Conservation (phyloP, 1,284 basidiomycete genomes). For the Somion occarium region DNA sequence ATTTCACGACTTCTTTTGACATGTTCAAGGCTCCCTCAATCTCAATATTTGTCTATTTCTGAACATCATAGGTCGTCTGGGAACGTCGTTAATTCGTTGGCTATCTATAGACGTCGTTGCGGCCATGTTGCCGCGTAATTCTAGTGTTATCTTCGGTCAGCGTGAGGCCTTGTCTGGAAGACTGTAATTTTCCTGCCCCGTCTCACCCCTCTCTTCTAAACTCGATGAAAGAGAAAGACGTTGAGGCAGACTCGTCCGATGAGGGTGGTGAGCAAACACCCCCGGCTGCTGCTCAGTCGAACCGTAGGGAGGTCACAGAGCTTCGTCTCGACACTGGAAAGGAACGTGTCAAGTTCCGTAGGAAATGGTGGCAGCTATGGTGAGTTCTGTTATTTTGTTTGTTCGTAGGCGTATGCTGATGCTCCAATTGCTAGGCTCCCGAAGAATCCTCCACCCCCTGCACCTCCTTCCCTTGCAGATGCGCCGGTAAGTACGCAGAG, state of each 20-base stretch:
- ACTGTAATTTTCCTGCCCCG: too few relatives aligned
- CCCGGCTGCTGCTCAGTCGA: not conserved
- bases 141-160: too few relatives aligned
- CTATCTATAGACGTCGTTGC: too few relatives aligned
- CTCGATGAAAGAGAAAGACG: not conserved
- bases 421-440: constrained; percentile 45
- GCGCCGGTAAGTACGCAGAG: constrained; percentile 36
- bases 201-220: not conserved
- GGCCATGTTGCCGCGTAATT: too few relatives aligned
- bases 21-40: too few relatives aligned
- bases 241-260: not conserved
- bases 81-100: too few relatives aligned
- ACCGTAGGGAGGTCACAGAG: not conserved
- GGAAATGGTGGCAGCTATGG: constrained; percentile 47
- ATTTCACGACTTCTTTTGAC: too few relatives aligned
- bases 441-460: constrained; percentile 50
- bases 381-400: constrained; percentile 18
- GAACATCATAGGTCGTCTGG: too few relatives aligned
- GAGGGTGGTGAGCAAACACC: not conserved
- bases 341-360: constrained; percentile 37
- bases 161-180: too few relatives aligned
- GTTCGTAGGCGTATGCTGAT: constrained; percentile 2
- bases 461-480: constrained; percentile 52
- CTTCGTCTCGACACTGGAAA: constrained; percentile 42
- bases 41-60: too few relatives aligned